Evolutionary conservation across 306 rosid genomes (phyloP).

Genomic region (Glycyrrhiza uralensis): DNA sequence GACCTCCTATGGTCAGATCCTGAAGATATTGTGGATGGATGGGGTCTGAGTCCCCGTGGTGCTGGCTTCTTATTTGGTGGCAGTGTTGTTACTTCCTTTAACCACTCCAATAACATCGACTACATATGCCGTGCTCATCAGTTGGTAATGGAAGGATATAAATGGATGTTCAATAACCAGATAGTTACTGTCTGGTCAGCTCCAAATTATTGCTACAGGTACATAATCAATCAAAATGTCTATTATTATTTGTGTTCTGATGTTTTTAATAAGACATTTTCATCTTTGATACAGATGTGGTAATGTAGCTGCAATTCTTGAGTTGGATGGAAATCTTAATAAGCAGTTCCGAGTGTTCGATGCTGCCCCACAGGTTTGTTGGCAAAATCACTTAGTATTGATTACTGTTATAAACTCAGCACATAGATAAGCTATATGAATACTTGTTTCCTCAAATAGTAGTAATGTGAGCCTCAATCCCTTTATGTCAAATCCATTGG

Average conservation of each 20-base stretch:
- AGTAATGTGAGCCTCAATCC: neutral
- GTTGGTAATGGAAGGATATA: constrained; percentile 99
- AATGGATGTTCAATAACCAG: constrained; percentile 99
- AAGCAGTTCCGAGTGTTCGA: constrained; percentile 90
- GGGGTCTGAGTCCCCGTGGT: constrained; percentile 99
- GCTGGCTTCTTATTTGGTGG: constrained; percentile 98
- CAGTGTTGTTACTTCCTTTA: constrained; percentile 79
- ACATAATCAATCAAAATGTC: constrained; percentile 9
- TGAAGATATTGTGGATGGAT: constrained; percentile 95
- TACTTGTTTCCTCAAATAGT: constrained; percentile 10
- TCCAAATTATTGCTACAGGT: constrained; percentile 99
- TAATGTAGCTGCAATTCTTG: constrained; percentile 95
- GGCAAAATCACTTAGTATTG: constrained; percentile 16
- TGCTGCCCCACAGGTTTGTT: constrained; percentile 95
- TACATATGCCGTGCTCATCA: constrained; percentile 99
- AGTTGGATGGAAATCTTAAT: constrained; percentile 84
- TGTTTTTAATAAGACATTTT: constrained; percentile 24
- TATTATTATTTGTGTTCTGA: neutral
- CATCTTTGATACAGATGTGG: constrained; percentile 70
- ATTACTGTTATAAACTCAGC: neutral
- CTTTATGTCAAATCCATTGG: neutral
- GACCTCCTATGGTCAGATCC: constrained; percentile 99
- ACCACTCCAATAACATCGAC: constrained; percentile 90
- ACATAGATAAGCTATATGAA: constrained; percentile 4
- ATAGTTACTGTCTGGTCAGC: constrained; percentile 99